phyloP scores from a whole-genome alignment of 106 monocot genomes.

The Hemerocallis citrina region DNA sequence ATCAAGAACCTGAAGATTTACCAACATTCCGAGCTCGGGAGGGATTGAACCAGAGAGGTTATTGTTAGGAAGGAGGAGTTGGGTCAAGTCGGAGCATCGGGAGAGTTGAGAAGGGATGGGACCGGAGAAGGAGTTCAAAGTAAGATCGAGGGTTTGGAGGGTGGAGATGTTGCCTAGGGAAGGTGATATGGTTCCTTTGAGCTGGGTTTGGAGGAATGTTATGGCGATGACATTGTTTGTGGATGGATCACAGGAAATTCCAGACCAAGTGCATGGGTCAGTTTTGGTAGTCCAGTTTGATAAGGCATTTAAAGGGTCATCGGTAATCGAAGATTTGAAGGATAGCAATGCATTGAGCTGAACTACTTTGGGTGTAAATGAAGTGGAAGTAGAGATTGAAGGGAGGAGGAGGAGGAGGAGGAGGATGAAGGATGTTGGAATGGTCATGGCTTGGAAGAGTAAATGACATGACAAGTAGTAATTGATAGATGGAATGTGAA shows the following conservation, averaged over 20 bases:
- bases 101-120: conserved; percentile 54
- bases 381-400: not conserved
- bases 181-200: conserved; percentile 41
- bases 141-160: conserved; percentile 49
- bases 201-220: conserved; percentile 23
- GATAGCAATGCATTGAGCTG: conserved; percentile 6
- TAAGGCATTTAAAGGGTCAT: not conserved
- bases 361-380: not conserved
- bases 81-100: conserved; percentile 26
- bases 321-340: not conserved
- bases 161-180: conserved; percentile 62
- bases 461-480: too few relatives aligned
- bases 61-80: conserved; percentile 35
- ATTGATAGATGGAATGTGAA: too few relatives aligned
- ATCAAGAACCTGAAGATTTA: conserved; percentile 38
- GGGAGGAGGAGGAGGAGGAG: not conserved
- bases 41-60: conserved; percentile 46
- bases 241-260: conserved; percentile 50
- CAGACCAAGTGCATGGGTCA: conserved; percentile 67
- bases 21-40: conserved; percentile 39
- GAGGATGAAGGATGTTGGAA: not conserved
- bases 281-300: conserved; percentile 24
- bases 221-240: conserved; percentile 22
- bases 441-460: conserved; percentile 5
- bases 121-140: conserved; percentile 47